These are phyloP conservation scores for Penicillium sp. DNA, from an alignment of 2,329 filamentous ascomycete genomes.

Conservation along the genomic window DNA sequence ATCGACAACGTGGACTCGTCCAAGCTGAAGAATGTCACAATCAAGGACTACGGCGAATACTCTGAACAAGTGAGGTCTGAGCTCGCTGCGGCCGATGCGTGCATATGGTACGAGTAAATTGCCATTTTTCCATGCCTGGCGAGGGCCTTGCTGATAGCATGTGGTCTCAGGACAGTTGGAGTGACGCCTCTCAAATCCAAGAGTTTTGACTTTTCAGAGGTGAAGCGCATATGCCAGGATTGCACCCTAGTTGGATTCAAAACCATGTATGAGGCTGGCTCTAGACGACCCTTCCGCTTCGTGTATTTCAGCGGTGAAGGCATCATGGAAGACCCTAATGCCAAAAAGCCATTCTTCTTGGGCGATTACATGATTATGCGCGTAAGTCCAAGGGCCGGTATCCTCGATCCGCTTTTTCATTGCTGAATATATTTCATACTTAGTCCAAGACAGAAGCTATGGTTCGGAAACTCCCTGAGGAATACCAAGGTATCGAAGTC, in stretches of 20 bases:
- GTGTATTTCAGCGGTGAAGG: constrained; percentile 51
- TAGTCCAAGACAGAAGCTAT: constrained; percentile 12
- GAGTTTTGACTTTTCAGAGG: constrained; percentile 35
- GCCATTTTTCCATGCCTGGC: neutral
- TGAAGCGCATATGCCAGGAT: constrained; percentile 43
- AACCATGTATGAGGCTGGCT: constrained; percentile 33
- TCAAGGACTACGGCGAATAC: constrained; percentile 35
- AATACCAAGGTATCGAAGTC: constrained; percentile 1
- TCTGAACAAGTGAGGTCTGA: constrained; percentile 30
- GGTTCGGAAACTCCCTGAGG: constrained; percentile 2
- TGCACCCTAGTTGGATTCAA: constrained; percentile 37
- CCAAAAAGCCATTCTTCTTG: constrained; percentile 35
- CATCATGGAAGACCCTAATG: constrained; percentile 45
- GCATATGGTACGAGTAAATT: constrained; percentile 35
- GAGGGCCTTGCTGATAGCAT: neutral
- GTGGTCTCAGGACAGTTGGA: constrained; percentile 4
- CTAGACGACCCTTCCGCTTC: constrained; percentile 43
- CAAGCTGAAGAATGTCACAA: constrained; percentile 34
- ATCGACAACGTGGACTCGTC: neutral
- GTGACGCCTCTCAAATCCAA: constrained; percentile 32
- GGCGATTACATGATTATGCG: constrained; percentile 13
- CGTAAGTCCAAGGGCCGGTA: neutral
- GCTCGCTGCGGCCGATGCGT: constrained; percentile 33
- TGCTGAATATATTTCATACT: neutral
- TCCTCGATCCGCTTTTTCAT: neutral